Conservation (phyloP, 352 stramenopile species). For the Phytophthora crassamura region DNA sequence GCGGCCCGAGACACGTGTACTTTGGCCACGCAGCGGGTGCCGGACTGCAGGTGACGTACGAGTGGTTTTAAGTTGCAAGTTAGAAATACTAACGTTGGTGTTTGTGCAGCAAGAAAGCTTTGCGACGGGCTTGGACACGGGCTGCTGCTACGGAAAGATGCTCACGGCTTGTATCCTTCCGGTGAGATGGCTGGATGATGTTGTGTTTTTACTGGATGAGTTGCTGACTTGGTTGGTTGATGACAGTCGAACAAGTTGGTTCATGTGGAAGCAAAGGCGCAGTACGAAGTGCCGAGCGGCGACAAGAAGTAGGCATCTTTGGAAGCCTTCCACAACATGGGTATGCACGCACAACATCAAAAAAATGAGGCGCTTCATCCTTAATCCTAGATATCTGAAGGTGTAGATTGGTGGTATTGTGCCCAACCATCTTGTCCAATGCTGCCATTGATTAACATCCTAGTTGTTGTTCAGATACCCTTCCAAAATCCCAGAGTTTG, state of each 20-base stretch:
- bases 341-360: no score
- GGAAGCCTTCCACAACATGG: no score
- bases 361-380: no score
- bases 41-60: conserved; percentile 70
- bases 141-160: conserved; percentile 89
- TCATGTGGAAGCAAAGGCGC: conserved; percentile 40
- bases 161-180: conserved; percentile 91
- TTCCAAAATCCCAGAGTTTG: background rate
- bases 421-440: background rate
- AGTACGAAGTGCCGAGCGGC: conserved; percentile 44
- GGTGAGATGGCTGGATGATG: conserved; percentile 31
- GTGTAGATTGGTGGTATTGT: no score
- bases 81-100: background rate
- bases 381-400: no score
- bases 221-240: conserved; percentile 12
- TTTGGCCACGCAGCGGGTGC: conserved; percentile 93
- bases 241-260: conserved; percentile 43
- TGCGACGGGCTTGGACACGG: conserved; percentile 92
- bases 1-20: conserved; percentile 80
- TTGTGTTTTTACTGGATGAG: conserved; percentile 1
- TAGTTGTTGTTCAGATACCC: conserved; percentile 9
- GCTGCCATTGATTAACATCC: conserved; percentile 4
- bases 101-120: conserved; percentile 75
- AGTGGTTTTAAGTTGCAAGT: background rate
- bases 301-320: conserved; percentile 19